phyloP scores from a whole-genome alignment of 2,329 filamentous ascomycete species.

The Westerdykella aurantiaca region DNA sequence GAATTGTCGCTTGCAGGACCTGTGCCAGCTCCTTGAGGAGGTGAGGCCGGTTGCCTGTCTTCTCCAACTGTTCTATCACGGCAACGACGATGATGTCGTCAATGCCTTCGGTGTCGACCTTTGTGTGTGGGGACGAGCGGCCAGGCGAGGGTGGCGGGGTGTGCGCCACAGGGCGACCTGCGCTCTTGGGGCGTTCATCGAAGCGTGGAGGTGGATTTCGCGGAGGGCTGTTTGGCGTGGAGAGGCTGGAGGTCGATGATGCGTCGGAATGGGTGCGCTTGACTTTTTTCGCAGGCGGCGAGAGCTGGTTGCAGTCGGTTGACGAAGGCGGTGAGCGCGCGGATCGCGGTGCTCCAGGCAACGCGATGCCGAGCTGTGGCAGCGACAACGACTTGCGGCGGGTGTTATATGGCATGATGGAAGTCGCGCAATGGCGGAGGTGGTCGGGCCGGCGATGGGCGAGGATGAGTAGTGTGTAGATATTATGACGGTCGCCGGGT shows the following conservation, averaged over 20 bases:
- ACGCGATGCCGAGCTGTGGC: slow-evolving; percentile 84
- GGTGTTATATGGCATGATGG: slow-evolving; percentile 84
- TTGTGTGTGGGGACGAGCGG: slow-evolving; percentile 45
- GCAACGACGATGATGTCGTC: slow-evolving; percentile 93
- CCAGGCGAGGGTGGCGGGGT: slow-evolving; percentile 74
- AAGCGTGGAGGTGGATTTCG: slow-evolving; percentile 39
- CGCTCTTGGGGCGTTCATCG: slow-evolving; percentile 45
- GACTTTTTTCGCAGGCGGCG: slow-evolving; percentile 53
- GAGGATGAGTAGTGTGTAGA: slow-evolving; percentile 5
- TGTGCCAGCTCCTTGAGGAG: slow-evolving; percentile 88
- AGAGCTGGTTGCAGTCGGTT: slow-evolving; percentile 52
- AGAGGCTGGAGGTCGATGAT: slow-evolving; percentile 31
- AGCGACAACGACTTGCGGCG: slow-evolving; percentile 92
- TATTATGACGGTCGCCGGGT: slow-evolving; percentile 23
- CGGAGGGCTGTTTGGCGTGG: slow-evolving; percentile 41
- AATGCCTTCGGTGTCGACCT: slow-evolving; percentile 75
- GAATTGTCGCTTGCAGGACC: slow-evolving; percentile 68
- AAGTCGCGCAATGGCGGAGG: slow-evolving; percentile 17
- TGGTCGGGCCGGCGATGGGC: slow-evolving; percentile 5
- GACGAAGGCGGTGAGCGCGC: slow-evolving; percentile 50
- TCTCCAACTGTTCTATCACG: slow-evolving; percentile 80
- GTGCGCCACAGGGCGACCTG: slow-evolving; percentile 47
- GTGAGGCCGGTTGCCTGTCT: slow-evolving; percentile 86
- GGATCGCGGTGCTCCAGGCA: slow-evolving; percentile 52
- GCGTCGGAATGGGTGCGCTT: slow-evolving; percentile 66